These are phyloP conservation scores for Schizochytrium sp. DNA, from an alignment of 108 stramenopile species.

Conservation along the genomic window DNA sequence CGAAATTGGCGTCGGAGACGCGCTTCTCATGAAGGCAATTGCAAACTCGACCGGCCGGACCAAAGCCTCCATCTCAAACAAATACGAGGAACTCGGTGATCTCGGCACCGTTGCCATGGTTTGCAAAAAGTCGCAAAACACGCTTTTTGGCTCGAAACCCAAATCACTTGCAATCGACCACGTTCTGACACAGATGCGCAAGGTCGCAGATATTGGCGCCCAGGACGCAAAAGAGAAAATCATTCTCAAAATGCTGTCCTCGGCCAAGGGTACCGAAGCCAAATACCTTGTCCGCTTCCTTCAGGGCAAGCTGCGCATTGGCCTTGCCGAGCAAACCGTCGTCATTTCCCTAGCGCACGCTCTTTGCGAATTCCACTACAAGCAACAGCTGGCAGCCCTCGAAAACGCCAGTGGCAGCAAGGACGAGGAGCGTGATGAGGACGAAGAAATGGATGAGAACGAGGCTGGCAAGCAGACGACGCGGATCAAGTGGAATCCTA, in stretches of 20 bases:
- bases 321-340: conserved; percentile 86
- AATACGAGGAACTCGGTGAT: conserved; percentile 76
- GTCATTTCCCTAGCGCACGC: conserved; percentile 81
- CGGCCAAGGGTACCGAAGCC: conserved; percentile 62
- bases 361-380: conserved; percentile 42
- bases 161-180: conserved; percentile 57
- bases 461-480: not conserved
- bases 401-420: conserved; percentile 20
- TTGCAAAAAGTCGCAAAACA: conserved; percentile 71
- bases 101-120: conserved; percentile 79
- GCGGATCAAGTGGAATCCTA: conserved; percentile 17
- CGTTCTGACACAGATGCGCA: conserved; percentile 56
- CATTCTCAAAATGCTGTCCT: conserved; percentile 80
- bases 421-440: conserved; percentile 33
- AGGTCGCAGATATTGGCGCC: conserved; percentile 66
- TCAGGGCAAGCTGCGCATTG: conserved; percentile 95
- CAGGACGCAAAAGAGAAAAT: conserved; percentile 81
- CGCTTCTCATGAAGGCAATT: conserved; percentile 85
- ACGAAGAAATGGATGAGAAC: not conserved
- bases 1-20: conserved; percentile 94
- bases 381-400: not conserved
- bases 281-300: conserved; percentile 94
- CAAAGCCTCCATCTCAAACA: conserved; percentile 62
- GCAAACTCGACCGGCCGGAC: conserved; percentile 66
- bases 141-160: conserved; percentile 61